Evolutionary conservation across 2,329 filamentous ascomycete species (phyloP), one percentile per base, ranked within the genome.

Genomic region (Didymella segeticola): DNA sequence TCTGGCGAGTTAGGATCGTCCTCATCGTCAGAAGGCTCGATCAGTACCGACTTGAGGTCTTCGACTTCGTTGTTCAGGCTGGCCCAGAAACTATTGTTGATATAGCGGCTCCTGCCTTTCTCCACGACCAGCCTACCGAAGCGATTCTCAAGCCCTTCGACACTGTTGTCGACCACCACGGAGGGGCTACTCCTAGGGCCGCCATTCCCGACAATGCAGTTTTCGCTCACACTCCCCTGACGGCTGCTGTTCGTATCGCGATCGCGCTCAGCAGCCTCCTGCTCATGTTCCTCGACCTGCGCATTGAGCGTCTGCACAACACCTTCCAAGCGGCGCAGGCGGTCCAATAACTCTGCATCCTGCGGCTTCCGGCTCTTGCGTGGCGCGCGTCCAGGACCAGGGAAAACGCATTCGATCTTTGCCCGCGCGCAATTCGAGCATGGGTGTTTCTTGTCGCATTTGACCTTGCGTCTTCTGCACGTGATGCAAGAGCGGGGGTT

Each of bases 31-130:
- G 79, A 82, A 2, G 81, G 79, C 19, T 89, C 86, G 3, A 86
- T 86, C 3, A 88, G 75, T 14, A 87, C 82, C 57, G 84, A 80
- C 61, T 84, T 84, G 61, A 87, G 77, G 64, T 87, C 84, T 67
- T 86, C 83, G 17, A 88, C 86, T 80, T 92, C 89, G 47, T 91
- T 89, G 55, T 87, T 89, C 45, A 93, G 79, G 57, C 84, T 89
- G 17, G 88, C 85, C 88, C 88, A 91, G 66, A 92, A 90, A 6
- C 84, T 87, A 70, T 86, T 90, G 75, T 88, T 90, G 61, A 93
- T 85, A 69, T 92, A 93, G 68, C 88, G 80, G 49, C 85, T 86
- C 54, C 84, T 85, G 31, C 86, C 87, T 49, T 91, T 87, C 57
- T 88, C 87, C 29, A 91, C 76, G 0, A 92, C 87, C 46, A 93